These are phyloP conservation scores for Erodium chrysanthum DNA, from an alignment of 441 rosid species.

Conservation along the genomic window DNA sequence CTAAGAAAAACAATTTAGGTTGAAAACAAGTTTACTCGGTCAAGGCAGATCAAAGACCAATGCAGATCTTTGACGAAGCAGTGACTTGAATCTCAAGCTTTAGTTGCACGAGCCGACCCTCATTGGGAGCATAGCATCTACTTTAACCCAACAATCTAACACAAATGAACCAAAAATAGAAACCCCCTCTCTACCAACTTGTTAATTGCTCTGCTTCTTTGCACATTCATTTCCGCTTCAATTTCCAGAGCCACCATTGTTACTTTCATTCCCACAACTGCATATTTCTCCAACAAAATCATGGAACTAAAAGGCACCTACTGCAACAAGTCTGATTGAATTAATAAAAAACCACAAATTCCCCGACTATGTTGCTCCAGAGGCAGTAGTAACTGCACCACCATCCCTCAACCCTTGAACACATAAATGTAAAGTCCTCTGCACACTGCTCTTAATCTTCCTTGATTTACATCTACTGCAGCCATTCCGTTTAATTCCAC, in stretches of 20 bases:
- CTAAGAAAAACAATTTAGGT: no score
- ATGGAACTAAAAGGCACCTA: not conserved
- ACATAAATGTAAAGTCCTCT: conserved; percentile 50
- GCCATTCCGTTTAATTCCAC: conserved; percentile 48
- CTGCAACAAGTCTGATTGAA: not conserved
- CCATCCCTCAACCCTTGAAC: conserved; percentile 73
- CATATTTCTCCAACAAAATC: not conserved
- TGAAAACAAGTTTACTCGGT: no score
- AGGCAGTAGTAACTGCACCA: conserved; percentile 18
- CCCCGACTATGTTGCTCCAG: not conserved
- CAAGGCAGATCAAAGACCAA: not conserved
- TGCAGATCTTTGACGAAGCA: not conserved
- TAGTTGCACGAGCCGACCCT: not conserved
- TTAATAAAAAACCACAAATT: no score
- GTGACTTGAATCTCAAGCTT: not conserved
- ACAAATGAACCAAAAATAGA: not conserved
- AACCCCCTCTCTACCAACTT: not conserved
- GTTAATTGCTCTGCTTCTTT: not conserved
- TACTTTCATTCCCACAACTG: not conserved
- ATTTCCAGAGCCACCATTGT: not conserved
- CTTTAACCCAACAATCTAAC: not conserved
- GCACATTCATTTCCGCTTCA: not conserved
- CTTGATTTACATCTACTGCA: conserved; percentile 50
- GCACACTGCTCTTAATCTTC: conserved; percentile 74
- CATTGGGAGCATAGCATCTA: not conserved